phyloP scores from a whole-genome alignment of 139 green algal genomes.

The Chlamydomonas eustigma region DNA sequence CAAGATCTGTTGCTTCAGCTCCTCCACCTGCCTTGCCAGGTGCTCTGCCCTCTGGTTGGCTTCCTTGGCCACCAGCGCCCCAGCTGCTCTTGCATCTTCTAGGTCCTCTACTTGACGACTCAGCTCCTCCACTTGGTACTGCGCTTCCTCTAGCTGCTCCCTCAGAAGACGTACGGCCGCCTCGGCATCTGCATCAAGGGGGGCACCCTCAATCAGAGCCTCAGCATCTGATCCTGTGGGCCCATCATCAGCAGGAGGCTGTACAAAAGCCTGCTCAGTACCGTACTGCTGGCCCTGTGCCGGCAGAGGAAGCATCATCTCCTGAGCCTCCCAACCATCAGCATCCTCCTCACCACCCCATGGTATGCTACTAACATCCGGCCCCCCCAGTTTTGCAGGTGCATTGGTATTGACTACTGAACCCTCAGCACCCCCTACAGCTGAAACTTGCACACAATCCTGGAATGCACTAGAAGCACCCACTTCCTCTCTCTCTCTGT shows the following conservation, averaged over 20 bases:
- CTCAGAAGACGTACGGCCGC: background rate
- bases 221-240: background rate
- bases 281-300: background rate
- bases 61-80: background rate
- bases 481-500: no score
- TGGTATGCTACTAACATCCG: background rate
- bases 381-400: background rate
- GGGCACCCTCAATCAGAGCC: no score
- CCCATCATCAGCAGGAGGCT: background rate
- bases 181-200: background rate
- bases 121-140: background rate
- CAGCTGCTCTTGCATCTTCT: background rate
- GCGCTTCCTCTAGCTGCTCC: conserved; percentile 2
- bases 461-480: no score
- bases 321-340: background rate
- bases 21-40: background rate
- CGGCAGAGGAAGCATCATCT: background rate
- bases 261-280: background rate
- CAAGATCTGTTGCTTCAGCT: background rate
- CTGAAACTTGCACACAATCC: no score
- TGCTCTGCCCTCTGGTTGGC: background rate
- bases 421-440: no score
- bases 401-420: no score
- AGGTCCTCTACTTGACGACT: conserved; percentile 1
- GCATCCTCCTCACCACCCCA: background rate